These are phyloP conservation scores for Kappamyces sp. DNA, from an alignment of 192 early-diverging fungal species.

Conservation along the genomic window DNA sequence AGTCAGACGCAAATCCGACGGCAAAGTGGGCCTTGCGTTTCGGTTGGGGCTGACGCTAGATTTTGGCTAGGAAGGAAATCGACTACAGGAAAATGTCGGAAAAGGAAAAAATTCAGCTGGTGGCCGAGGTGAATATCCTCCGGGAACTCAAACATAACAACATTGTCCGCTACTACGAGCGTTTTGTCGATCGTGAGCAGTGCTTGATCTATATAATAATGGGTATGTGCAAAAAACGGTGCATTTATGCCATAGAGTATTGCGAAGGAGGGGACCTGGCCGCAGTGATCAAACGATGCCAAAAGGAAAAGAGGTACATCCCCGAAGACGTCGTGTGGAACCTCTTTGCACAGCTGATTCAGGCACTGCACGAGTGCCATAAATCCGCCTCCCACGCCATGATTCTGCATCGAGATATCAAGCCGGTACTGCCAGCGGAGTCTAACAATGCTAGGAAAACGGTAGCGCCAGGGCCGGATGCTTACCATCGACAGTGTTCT, in stretches of 20 bases:
- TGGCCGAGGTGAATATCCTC: slow-evolving; percentile 69
- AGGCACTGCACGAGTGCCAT: slow-evolving; percentile 68
- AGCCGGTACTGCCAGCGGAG: too few relatives aligned
- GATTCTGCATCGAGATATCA: slow-evolving; percentile 65
- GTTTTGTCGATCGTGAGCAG: slow-evolving; percentile 59
- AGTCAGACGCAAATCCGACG: slow-evolving; percentile 56
- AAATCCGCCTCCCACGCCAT: slow-evolving; percentile 34
- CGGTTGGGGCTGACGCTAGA: slow-evolving; percentile 24
- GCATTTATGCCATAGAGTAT: slow-evolving; percentile 40
- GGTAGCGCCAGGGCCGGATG: too few relatives aligned
- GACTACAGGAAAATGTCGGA: slow-evolving; percentile 71
- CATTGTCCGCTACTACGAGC: slow-evolving; percentile 67
- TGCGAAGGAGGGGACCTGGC: slow-evolving; percentile 71
- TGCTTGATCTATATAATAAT: slow-evolving; percentile 71
- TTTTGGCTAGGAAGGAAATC: slow-evolving; percentile 72
- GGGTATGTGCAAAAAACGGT: slow-evolving; percentile 27
- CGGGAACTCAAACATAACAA: slow-evolving; percentile 65
- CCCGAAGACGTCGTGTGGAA: slow-evolving; percentile 64
- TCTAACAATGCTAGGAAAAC: too few relatives aligned
- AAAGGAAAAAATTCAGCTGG: slow-evolving; percentile 66
- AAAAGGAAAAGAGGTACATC: slow-evolving; percentile 47
- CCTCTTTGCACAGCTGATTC: slow-evolving; percentile 55
- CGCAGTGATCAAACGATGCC: slow-evolving; percentile 56
- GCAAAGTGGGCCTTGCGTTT: slow-evolving; percentile 40
- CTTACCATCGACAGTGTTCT: slow-evolving; percentile 74